Base-by-base conservation (phyloP, 192 early-diverging fungal species). In the Globomyces pollinis-pini region DNA sequence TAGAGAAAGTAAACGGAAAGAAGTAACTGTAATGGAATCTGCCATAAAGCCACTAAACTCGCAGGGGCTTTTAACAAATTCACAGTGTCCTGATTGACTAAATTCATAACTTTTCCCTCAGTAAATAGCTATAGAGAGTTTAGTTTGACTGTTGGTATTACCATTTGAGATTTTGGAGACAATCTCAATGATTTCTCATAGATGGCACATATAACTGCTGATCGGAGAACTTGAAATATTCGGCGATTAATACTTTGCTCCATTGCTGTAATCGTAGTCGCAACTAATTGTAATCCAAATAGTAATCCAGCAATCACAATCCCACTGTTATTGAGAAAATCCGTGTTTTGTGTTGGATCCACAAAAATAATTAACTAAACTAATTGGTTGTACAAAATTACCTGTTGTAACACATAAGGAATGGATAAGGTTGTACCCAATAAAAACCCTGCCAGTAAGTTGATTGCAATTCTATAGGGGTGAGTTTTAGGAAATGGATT, bases 261-360 rank as follows among this genome's bases (percentile, higher is more conserved):
- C 35, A 36, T 9, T 9, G 35, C 35, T 9, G 35, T 36, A 36
- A 31, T 7, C 1, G 42, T 23, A 13, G 61, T 21, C 44, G 29
- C 31, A 4, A 63, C 11, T 20, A 63, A 3, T 29, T 63, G 61
- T 21, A 63, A 23, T 9, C n/a, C 58, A 55, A 33, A 63, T 18
- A 63, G 34, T 2, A 63, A 45, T 33, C 11, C 7, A 2, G 61
- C 61, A n/a, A n/a, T n/a, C n/a, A n/a, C n/a, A n/a, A n/a, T n/a
- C n/a, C n/a, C 44, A 26, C 28, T 47, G 28, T 47, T 24, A 2
- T 26, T 24, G 23, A 20, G 28, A 26, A 26, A 47, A 2, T 20
- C 21, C 13, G 23, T 24, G 3, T 20, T 47, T 26, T 9, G 28
- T 9, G 16, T 47, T 26, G 44, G 44, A 47, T 47, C 44, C 11